Evolutionary conservation across 495 filamentous ascomycete genomes (phyloP).

Genomic region (Neurospora pannonica): DNA sequence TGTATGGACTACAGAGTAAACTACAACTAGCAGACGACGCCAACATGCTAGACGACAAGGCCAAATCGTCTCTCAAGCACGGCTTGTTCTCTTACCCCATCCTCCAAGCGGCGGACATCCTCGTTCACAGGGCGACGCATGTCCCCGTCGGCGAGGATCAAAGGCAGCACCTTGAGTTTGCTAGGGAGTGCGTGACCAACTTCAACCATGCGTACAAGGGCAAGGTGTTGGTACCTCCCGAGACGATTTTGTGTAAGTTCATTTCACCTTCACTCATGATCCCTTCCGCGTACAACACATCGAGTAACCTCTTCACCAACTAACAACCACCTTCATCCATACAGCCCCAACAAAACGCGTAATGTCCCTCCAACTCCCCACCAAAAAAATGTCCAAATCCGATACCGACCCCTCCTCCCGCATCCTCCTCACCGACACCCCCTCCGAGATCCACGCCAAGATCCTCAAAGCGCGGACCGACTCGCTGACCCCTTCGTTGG

Average conservation of each 20-base stretch:
- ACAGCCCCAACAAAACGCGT: constrained; percentile 58
- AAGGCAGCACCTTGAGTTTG: constrained; percentile 85
- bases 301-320: not conserved
- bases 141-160: constrained; percentile 96
- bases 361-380: constrained; percentile 76
- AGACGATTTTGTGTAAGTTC: constrained; percentile 64
- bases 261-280: not conserved
- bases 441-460: constrained; percentile 52
- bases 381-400: constrained; percentile 89
- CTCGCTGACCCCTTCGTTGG: constrained; percentile 26
- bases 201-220: constrained; percentile 69
- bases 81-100: constrained; percentile 97
- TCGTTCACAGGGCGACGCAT: constrained; percentile 82
- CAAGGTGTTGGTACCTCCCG: constrained; percentile 52
- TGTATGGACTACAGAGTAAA: constrained; percentile 53
- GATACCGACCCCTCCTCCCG: constrained; percentile 56
- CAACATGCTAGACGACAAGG: constrained; percentile 39
- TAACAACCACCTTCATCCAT: not conserved
- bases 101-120: constrained; percentile 88
- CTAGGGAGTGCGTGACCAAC: constrained; percentile 67
- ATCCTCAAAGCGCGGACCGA: constrained; percentile 73
- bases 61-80: constrained; percentile 57
- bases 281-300: too few species aligned
- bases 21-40: constrained; percentile 47
- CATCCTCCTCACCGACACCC: constrained; percentile 69